Percentiles rank a stretch among this genome's conserved stretches.
These are phyloP conservation scores for Leccinum longicurvipes DNA, from an alignment of 768 basidiomycete species.

Conservation along the genomic window DNA sequence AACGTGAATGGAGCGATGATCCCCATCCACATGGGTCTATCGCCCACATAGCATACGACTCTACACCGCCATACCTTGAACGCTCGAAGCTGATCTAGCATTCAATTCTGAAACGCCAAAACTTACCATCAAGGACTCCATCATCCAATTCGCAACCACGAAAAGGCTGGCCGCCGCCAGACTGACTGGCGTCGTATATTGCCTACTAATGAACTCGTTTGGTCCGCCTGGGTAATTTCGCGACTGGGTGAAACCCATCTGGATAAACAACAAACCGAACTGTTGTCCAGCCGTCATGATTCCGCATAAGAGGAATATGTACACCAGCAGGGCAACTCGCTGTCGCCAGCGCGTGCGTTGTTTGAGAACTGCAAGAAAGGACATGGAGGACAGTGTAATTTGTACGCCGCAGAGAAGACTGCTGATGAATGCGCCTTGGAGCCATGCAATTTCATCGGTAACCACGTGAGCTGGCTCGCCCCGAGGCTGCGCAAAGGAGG, in stretches of 20 bases:
- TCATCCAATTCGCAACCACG: constrained; percentile 22
- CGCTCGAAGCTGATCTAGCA: neutral
- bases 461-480: neutral
- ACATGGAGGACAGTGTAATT: constrained; percentile 17
- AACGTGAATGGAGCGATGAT: constrained; percentile 5
- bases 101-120: neutral
- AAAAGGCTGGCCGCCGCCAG: constrained; percentile 10
- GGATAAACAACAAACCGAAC: constrained; percentile 11
- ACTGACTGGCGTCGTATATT: neutral
- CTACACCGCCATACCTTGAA: constrained; percentile 24
- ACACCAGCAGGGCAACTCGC: constrained; percentile 12
- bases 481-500: neutral
- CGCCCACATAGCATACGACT: constrained; percentile 15
- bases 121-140: constrained; percentile 21
- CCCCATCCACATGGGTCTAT: constrained; percentile 4
- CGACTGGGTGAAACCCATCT: constrained; percentile 12
- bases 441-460: constrained; percentile 15
- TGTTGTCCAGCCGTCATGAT: constrained; percentile 18
- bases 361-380: constrained; percentile 17
- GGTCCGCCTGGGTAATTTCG: constrained; percentile 17
- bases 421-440: constrained; percentile 21
- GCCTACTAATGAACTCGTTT: constrained; percentile 1
- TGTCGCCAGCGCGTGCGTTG: constrained; percentile 8
- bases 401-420: constrained; percentile 20
- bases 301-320: constrained; percentile 12